Evolutionary conservation across 805 yeast genomes (phyloP).

Genomic region (Torulaspora delbrueckii): DNA sequence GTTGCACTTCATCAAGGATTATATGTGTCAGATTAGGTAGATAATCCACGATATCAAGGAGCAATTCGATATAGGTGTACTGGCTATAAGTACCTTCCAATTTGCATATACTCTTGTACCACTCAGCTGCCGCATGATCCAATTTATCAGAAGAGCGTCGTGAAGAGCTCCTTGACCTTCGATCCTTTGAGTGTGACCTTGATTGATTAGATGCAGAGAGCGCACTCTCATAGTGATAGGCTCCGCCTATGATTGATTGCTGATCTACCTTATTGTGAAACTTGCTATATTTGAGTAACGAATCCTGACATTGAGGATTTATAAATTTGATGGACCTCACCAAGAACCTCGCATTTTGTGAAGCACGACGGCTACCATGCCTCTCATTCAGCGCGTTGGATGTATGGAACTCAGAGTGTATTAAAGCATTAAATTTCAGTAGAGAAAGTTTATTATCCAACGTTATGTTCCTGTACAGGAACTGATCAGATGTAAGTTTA

Average conservation of each 20-base stretch:
- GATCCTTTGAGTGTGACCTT: background rate
- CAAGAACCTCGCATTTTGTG: constrained; percentile 27
- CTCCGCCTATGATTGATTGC: constrained; percentile 25
- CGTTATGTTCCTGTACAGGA: constrained; percentile 27
- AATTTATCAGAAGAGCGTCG: constrained; percentile 2
- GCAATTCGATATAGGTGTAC: constrained; percentile 35
- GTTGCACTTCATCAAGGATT: constrained; percentile 43
- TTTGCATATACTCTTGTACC: constrained; percentile 19
- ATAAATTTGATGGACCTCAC: constrained; percentile 28
- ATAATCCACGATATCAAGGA: constrained; percentile 42
- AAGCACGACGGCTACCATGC: constrained; percentile 1
- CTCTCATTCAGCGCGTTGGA: constrained; percentile 13
- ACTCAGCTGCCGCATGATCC: constrained; percentile 20
- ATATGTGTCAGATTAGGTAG: constrained; percentile 45
- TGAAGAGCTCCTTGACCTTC: constrained; percentile 1
- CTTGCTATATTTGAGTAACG: constrained; percentile 32
- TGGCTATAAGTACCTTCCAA: constrained; percentile 21
- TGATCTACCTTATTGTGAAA: constrained; percentile 19
- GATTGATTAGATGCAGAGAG: constrained; percentile 1
- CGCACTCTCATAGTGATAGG: constrained; percentile 18
- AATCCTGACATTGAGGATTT: constrained; percentile 34
- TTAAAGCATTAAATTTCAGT: constrained; percentile 29
- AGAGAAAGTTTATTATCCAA: constrained; percentile 26
- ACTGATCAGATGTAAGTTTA: constrained; percentile 22
- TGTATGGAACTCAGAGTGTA: constrained; percentile 31